Evolutionary conservation across 495 filamentous ascomycete genomes (phyloP).

Genomic region (Filosporella fistucella): DNA sequence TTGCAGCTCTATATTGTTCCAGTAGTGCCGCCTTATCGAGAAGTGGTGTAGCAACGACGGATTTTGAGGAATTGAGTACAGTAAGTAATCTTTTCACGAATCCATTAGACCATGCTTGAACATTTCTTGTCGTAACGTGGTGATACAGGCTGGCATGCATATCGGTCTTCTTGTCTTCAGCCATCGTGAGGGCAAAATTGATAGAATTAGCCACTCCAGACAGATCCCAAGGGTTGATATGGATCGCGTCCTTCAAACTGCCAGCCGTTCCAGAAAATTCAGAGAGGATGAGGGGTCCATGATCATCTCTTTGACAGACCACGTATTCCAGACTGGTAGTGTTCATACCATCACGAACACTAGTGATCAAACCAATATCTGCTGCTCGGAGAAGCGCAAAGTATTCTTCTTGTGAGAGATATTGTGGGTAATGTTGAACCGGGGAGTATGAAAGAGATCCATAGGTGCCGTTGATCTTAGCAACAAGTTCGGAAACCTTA

Average conservation of each 20-base stretch:
- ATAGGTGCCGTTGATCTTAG: slow-evolving; percentile 83
- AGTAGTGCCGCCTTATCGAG: slow-evolving; percentile 70
- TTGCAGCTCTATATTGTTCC: slow-evolving; percentile 63
- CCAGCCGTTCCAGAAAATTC: slow-evolving; percentile 94
- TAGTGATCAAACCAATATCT: slow-evolving; percentile 87
- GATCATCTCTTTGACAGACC: slow-evolving; percentile 78
- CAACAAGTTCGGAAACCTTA: slow-evolving; percentile 81
- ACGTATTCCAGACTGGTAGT: slow-evolving; percentile 92
- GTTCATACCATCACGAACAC: slow-evolving; percentile 94
- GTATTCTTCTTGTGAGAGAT: slow-evolving; percentile 81
- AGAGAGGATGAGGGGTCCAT: slow-evolving; percentile 85
- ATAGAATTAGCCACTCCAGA: slow-evolving; percentile 76
- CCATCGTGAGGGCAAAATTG: slow-evolving; percentile 72
- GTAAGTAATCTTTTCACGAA: slow-evolving; percentile 71
- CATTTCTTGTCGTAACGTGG: slow-evolving; percentile 77
- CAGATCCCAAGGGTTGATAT: slow-evolving; percentile 93
- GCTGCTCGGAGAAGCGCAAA: slow-evolving; percentile 83
- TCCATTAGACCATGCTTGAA: slow-evolving; percentile 75
- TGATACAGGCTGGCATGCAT: slow-evolving; percentile 65
- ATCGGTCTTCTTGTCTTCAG: slow-evolving; percentile 49
- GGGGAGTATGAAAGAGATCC: slow-evolving; percentile 82
- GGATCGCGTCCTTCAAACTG: slow-evolving; percentile 75
- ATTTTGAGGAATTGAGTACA: slow-evolving; percentile 71
- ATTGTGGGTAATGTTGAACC: slow-evolving; percentile 89
- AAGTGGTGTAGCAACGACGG: slow-evolving; percentile 70